These are phyloP conservation scores for Phyllosticta ampelicida DNA, from an alignment of 2,329 filamentous ascomycete genomes.

Conservation along the genomic window DNA sequence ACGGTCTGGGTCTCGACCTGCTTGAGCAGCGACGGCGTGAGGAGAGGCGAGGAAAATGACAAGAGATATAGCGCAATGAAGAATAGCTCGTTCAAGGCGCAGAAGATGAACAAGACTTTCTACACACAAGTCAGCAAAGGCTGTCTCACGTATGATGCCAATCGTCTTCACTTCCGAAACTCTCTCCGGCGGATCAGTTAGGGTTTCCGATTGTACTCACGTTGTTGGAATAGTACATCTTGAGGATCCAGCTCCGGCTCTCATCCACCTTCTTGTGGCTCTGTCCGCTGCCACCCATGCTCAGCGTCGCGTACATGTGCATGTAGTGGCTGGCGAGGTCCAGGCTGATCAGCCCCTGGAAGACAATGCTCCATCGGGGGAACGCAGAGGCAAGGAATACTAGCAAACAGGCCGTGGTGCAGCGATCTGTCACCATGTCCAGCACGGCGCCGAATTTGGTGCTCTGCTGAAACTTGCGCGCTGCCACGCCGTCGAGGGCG, in stretches of 20 bases:
- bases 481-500: slow-evolving; percentile 89
- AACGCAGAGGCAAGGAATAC: slow-evolving; percentile 93
- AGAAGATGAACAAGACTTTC: slow-evolving; percentile 86
- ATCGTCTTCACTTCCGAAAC: slow-evolving; percentile 1
- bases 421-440: slow-evolving; percentile 98
- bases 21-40: slow-evolving; percentile 71
- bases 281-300: slow-evolving; percentile 66
- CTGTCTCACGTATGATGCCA: not conserved
- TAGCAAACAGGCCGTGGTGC: slow-evolving; percentile 87
- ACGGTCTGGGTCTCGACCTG: slow-evolving; percentile 39
- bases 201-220: slow-evolving; percentile 39
- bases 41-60: slow-evolving; percentile 83
- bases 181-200: not conserved
- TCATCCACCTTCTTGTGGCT: slow-evolving; percentile 94
- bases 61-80: slow-evolving; percentile 98
- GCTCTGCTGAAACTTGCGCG: slow-evolving; percentile 74
- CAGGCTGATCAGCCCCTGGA: slow-evolving; percentile 84
- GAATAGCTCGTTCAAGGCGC: slow-evolving; percentile 86
- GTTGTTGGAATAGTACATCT: slow-evolving; percentile 96
- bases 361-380: slow-evolving; percentile 85
- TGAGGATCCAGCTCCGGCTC: slow-evolving; percentile 77
- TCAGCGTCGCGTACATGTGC: slow-evolving; percentile 95
- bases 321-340: slow-evolving; percentile 97
- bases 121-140: slow-evolving; percentile 28
- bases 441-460: slow-evolving; percentile 93